Percentiles rank a stretch among this genome's conserved stretches.
phyloP scores from a whole-genome alignment of 345 rosid species.

The Pistacia vera region DNA sequence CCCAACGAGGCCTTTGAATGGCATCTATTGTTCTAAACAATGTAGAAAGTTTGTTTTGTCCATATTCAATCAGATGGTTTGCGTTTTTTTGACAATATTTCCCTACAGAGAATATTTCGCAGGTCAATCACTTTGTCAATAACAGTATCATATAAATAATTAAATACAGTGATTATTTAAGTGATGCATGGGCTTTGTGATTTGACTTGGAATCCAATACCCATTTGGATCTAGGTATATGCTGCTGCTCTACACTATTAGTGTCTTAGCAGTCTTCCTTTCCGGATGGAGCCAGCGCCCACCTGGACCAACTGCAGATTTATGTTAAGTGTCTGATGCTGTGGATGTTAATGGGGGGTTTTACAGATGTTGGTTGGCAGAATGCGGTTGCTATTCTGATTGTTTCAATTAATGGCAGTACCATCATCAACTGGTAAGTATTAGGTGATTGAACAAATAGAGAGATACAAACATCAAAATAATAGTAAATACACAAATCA shows the following conservation, averaged over 20 bases:
- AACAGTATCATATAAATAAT: neutral
- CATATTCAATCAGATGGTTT: neutral
- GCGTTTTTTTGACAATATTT: neutral
- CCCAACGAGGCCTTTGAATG: neutral
- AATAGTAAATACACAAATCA: too few species aligned
- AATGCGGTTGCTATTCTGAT: conserved; percentile 68
- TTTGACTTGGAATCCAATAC: neutral
- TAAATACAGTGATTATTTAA: neutral
- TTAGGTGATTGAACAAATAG: neutral
- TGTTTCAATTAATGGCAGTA: conserved; percentile 64
- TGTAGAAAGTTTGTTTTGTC: neutral
- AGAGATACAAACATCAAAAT: too few species aligned
- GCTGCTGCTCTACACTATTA: conserved; percentile 76
- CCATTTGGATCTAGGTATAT: conserved; percentile 32
- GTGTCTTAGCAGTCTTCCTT: conserved; percentile 55
- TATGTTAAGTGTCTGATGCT: conserved; percentile 50
- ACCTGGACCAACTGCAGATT: conserved; percentile 45
- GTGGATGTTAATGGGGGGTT: conserved; percentile 54
- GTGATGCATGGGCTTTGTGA: neutral
- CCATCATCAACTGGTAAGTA: conserved; percentile 52
- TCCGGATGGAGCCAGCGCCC: conserved; percentile 62
- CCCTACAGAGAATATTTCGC: too few species aligned
- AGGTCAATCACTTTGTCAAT: neutral
- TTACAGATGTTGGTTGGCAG: conserved; percentile 65
- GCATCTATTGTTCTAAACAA: neutral